phyloP scores from a whole-genome alignment of 1,284 basidiomycete genomes.

The Cutaneotrichosporon mucoides region DNA sequence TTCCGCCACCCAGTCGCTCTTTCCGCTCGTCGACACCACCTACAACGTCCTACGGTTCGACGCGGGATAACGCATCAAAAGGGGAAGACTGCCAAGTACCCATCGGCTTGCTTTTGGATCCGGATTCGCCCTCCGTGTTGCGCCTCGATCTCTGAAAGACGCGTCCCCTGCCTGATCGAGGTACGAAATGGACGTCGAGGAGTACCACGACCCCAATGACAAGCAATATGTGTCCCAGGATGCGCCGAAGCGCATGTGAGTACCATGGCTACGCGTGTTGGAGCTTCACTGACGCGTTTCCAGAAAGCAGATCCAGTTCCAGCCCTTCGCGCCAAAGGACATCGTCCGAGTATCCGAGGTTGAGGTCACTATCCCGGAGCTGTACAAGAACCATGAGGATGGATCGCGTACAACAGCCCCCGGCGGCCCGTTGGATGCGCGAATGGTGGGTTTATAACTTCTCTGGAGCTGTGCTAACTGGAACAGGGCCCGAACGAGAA shows the following conservation, averaged over 20 bases:
- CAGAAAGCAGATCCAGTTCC: conserved; percentile 92
- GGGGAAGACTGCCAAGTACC: too few species aligned
- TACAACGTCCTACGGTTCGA: too few species aligned
- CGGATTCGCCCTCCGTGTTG: too few species aligned
- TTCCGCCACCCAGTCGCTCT: not conserved
- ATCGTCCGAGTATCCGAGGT: conserved; percentile 92
- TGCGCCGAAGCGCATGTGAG: conserved; percentile 87
- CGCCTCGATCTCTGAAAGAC: too few species aligned
- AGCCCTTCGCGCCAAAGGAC: conserved; percentile 83
- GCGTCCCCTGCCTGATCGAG: too few species aligned
- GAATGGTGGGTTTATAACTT: conserved; percentile 58
- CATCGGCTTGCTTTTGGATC: too few species aligned
- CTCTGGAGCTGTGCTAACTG: conserved; percentile 4
- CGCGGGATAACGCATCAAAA: too few species aligned
- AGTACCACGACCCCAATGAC: conserved; percentile 34
- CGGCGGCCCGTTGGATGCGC: conserved; percentile 82
- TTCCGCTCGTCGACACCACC: not conserved
- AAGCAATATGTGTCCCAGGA: conserved; percentile 84
- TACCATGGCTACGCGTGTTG: conserved; percentile 13
- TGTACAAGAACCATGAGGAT: conserved; percentile 63
- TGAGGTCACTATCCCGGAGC: conserved; percentile 83
- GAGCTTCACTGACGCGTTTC: not conserved
- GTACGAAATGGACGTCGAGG: conserved; percentile 20
- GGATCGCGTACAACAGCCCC: conserved; percentile 65
- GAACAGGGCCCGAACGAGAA: conserved; percentile 91